phyloP scores from a whole-genome alignment of 2,329 filamentous ascomycete genomes.

The Dothiorella sarmentorum region DNA sequence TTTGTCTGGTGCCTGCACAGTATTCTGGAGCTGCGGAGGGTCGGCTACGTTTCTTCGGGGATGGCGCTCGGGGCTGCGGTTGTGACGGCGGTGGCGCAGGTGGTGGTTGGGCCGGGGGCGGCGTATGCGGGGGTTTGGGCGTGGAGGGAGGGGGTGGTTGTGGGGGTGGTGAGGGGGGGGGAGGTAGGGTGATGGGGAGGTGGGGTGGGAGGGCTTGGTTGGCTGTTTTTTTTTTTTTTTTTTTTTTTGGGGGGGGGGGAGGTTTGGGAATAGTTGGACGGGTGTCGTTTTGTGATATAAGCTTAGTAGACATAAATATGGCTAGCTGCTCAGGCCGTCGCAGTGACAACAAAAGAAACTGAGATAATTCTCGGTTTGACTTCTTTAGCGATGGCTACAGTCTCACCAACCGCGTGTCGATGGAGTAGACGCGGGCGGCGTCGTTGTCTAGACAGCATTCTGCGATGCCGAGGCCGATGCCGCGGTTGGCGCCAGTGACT shows the following conservation, averaged over 20 bases:
- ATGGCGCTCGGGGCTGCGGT: background rate
- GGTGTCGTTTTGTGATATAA: too few relatives aligned
- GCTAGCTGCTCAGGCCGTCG: too few relatives aligned
- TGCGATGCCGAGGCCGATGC: conserved; percentile 47
- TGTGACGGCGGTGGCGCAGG: background rate
- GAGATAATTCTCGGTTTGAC: too few relatives aligned
- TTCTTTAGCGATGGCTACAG: conserved; percentile 36
- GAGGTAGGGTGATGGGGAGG: too few relatives aligned
- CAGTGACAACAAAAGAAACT: too few relatives aligned
- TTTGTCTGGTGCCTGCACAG: conserved; percentile 14
- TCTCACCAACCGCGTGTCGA: conserved; percentile 48
- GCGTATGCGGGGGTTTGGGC: conserved; percentile 19
- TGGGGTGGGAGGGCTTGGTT: too few relatives aligned
- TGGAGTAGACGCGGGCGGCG: conserved; percentile 44
- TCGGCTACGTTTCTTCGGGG: background rate
- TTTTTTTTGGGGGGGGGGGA: too few relatives aligned
- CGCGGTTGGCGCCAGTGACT: conserved; percentile 31
- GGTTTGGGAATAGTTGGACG: too few relatives aligned
- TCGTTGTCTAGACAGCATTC: conserved; percentile 47
- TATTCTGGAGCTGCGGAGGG: conserved; percentile 6
- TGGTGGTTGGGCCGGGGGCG: conserved; percentile 14
- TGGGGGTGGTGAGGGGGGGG: background rate
- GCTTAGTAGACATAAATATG: too few relatives aligned
- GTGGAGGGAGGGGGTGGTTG: conserved; percentile 10
- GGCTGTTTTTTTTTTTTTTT: too few relatives aligned